phyloP scores from a whole-genome alignment of 495 filamentous ascomycete species.

The Lindgomyces ingoldianus region DNA sequence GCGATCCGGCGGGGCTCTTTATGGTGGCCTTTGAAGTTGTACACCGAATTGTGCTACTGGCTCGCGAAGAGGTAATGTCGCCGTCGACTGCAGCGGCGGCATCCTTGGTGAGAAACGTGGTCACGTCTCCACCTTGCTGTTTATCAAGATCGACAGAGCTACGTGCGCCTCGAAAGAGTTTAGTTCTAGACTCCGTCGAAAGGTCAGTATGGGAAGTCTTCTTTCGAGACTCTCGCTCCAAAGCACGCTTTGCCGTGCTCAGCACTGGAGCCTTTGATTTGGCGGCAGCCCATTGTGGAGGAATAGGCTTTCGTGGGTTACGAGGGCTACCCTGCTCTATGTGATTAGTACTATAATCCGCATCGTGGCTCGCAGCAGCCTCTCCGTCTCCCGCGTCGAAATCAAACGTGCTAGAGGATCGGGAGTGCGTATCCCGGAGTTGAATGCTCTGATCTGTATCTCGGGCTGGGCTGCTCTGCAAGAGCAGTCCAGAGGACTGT shows the following conservation, averaged over 20 bases:
- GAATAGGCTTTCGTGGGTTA: conserved; percentile 26
- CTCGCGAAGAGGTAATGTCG: conserved; percentile 1
- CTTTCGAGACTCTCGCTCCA: conserved; percentile 24
- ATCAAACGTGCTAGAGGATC: neutral
- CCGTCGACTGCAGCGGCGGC: conserved; percentile 15
- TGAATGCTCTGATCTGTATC: neutral
- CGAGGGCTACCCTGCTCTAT: neutral
- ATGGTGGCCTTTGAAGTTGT: conserved; percentile 7
- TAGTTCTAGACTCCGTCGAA: neutral
- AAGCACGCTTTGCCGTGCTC: conserved; percentile 22
- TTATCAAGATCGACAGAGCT: conserved; percentile 15
- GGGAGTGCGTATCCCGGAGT: neutral
- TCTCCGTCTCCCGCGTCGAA: neutral
- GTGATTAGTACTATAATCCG: neutral
- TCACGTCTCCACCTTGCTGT: neutral
- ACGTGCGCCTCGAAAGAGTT: conserved; percentile 15
- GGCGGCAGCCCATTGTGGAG: conserved; percentile 6
- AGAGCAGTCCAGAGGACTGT: neutral
- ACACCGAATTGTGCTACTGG: neutral
- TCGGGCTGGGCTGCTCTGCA: neutral
- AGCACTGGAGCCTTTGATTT: conserved; percentile 16
- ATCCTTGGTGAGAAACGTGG: conserved; percentile 21
- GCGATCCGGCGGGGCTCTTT: conserved; percentile 2
- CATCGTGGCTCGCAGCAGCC: neutral
- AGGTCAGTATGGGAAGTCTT: conserved; percentile 7